Evolutionary conservation across 1,284 basidiomycete species (phyloP).

Genomic region (Cryptococcus neoformans): DNA sequence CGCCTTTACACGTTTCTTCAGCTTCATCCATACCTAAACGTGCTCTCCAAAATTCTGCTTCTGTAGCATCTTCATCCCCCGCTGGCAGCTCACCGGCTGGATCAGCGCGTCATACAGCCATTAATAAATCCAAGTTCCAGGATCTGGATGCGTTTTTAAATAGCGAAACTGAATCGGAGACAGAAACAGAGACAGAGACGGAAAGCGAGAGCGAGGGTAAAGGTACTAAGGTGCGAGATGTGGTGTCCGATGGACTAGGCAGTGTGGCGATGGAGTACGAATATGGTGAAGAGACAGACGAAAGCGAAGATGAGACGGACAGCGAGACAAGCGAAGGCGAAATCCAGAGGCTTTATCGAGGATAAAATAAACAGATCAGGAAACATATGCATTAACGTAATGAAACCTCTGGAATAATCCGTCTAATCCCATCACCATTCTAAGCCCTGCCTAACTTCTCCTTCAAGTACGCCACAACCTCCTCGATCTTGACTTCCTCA

Average conservation of each 20-base stretch:
- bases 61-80: constrained; percentile 1
- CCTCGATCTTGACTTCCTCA: constrained; percentile 64
- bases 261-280: constrained; percentile 37
- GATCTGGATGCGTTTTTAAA: constrained; percentile 49
- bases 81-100: constrained; percentile 22
- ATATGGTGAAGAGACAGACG: constrained; percentile 13
- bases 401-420: too few relatives aligned
- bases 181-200: constrained; percentile 29
- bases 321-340: constrained; percentile 7
- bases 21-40: not conserved
- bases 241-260: not conserved
- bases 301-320: constrained; percentile 5
- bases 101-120: constrained; percentile 6
- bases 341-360: constrained; percentile 7
- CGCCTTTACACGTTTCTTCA: constrained; percentile 3
- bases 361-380: not conserved
- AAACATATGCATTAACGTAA: too few relatives aligned
- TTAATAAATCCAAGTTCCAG: constrained; percentile 35
- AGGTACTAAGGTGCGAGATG: not conserved
- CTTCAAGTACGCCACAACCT: constrained; percentile 65
- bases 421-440: too few relatives aligned
- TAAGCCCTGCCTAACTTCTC: constrained; percentile 25
- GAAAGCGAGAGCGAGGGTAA: constrained; percentile 33
- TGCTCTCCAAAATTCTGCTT: not conserved
- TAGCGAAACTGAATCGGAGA: constrained; percentile 39